Percentiles rank a stretch among this genome's conserved stretches.
Conservation (phyloP, 2,329 filamentous ascomycete genomes). For the Arthrobotrys sphaeroides region DNA sequence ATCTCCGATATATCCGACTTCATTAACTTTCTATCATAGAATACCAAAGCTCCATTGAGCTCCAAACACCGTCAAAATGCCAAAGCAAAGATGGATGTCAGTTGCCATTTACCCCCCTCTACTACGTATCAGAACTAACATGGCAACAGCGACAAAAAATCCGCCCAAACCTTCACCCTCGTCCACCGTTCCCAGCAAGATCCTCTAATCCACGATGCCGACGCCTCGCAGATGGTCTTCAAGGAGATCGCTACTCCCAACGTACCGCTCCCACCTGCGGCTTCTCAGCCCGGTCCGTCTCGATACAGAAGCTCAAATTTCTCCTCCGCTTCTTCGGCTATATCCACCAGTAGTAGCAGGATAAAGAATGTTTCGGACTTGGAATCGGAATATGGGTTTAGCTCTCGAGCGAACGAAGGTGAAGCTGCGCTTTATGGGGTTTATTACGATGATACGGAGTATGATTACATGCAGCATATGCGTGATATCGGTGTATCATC, state of each 20-base stretch:
- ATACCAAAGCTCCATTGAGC: conserved; percentile 33
- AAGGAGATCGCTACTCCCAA: conserved; percentile 69
- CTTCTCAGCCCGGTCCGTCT: neutral
- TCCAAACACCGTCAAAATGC: conserved; percentile 68
- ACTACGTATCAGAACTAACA: too few relatives aligned
- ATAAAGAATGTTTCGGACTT: conserved; percentile 79
- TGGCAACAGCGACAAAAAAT: conserved; percentile 78
- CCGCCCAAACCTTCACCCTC: conserved; percentile 89
- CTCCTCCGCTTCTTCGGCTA: conserved; percentile 60
- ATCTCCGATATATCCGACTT: neutral
- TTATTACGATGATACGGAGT: conserved; percentile 92
- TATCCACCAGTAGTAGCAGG: conserved; percentile 64
- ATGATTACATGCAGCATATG: conserved; percentile 99
- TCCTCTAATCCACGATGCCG: conserved; percentile 90
- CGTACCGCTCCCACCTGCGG: conserved; percentile 57
- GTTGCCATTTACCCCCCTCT: too few relatives aligned
- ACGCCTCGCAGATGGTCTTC: conserved; percentile 88
- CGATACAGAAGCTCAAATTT: conserved; percentile 27
- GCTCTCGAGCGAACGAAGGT: conserved; percentile 87
- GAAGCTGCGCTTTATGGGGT: conserved; percentile 94
- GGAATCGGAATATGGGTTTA: conserved; percentile 74
- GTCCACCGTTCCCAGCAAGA: conserved; percentile 97
- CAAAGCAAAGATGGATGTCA: conserved; percentile 79
- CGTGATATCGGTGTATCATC: conserved; percentile 79
- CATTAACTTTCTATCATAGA: neutral